phyloP scores from a whole-genome alignment of 73 alveolate genomes.

The Tetrahymena borealis region DNA sequence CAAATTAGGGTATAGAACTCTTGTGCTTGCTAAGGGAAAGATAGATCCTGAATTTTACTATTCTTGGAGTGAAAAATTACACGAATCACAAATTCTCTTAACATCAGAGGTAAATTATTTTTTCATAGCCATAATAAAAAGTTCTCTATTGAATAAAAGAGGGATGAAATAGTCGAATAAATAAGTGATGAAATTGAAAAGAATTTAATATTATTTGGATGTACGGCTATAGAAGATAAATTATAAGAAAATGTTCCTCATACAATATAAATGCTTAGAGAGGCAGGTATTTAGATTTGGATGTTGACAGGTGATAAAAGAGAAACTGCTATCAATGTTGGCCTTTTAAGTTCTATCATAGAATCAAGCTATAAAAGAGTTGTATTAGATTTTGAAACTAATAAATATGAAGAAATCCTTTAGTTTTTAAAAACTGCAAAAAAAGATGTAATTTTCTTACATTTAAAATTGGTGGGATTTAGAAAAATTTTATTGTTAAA shows the following conservation, averaged over 20 bases:
- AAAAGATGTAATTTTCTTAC: not conserved
- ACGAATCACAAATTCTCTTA: conserved; percentile 12
- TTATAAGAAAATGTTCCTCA: conserved; percentile 96
- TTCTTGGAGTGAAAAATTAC: conserved; percentile 55
- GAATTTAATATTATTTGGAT: conserved; percentile 76
- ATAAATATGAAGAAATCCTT: conserved; percentile 42
- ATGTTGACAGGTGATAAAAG: conserved; percentile 92
- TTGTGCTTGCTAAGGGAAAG: conserved; percentile 74
- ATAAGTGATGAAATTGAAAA: conserved; percentile 68
- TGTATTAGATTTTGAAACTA: conserved; percentile 28
- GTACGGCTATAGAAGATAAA: conserved; percentile 96
- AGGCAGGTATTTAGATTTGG: conserved; percentile 90
- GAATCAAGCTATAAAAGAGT: conserved; percentile 4
- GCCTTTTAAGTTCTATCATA: conserved; percentile 46
- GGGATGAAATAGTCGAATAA: conserved; percentile 40
- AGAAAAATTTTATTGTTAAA: not conserved
- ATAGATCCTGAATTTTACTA: conserved; percentile 37
- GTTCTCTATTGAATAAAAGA: not conserved
- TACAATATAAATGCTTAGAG: conserved; percentile 81
- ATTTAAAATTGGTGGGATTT: not conserved
- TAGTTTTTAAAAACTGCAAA: not conserved
- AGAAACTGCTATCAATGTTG: conserved; percentile 94
- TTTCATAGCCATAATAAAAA: not conserved
- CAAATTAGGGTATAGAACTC: conserved; percentile 86
- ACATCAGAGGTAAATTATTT: not conserved